Conservation (phyloP, 78 protist species). For the Trichosphaerium sp. region DNA sequence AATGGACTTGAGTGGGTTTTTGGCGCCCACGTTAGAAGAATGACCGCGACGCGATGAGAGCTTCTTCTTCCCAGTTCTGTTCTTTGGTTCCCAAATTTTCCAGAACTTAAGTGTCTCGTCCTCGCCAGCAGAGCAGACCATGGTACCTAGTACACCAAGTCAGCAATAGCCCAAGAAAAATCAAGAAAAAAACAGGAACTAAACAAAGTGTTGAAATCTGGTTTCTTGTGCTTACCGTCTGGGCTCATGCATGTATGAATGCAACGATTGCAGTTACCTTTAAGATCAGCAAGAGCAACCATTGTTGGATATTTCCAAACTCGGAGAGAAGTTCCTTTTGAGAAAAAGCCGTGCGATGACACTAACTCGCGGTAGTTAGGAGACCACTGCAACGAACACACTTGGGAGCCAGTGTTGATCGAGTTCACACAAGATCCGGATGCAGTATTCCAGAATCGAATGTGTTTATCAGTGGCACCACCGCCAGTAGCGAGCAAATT, state of each 20-base stretch:
- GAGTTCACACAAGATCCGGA: constrained; percentile 68
- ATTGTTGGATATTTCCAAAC: constrained; percentile 98
- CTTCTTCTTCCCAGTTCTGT: no score
- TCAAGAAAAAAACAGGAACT: no score
- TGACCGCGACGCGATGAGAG: no score
- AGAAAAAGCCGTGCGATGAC: constrained; percentile 90
- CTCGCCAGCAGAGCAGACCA: constrained; percentile 87
- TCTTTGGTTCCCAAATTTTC: no score
- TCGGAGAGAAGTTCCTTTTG: constrained; percentile 84
- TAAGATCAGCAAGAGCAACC: constrained; percentile 83
- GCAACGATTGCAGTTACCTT: constrained; percentile 95
- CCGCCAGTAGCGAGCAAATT: constrained; percentile 97
- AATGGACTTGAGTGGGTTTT: no score
- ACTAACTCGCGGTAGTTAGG: constrained; percentile 81
- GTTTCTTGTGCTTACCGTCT: constrained; percentile 91
- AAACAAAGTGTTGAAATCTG: no score
- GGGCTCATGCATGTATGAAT: constrained; percentile 93
- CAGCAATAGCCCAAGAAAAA: no score
- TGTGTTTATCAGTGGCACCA: constrained; percentile 96
- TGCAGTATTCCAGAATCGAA: constrained; percentile 95
- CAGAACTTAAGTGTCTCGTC: constrained; percentile 99
- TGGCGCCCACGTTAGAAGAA: no score
- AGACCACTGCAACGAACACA: constrained; percentile 92
- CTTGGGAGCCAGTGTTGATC: constrained; percentile 91
- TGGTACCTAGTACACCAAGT: no score